These are phyloP conservation scores for Arabis hirsuta DNA, from an alignment of 345 rosid species.

Conservation along the genomic window DNA sequence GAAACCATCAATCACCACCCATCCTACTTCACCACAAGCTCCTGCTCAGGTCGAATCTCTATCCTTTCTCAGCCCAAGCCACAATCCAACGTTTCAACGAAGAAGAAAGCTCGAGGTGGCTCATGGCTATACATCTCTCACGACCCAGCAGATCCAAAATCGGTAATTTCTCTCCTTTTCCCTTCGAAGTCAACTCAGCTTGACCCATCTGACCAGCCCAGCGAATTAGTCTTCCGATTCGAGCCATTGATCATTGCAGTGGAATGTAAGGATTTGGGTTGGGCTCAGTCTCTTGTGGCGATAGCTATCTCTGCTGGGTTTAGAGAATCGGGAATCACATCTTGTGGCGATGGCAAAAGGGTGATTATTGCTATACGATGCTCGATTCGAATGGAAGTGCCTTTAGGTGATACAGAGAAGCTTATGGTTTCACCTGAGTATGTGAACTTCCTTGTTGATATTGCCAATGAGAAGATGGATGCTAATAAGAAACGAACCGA, in stretches of 20 bases:
- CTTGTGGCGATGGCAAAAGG: constrained; percentile 68
- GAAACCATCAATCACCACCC: constrained; percentile 69
- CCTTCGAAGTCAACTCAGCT: constrained; percentile 25
- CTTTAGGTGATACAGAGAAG: constrained; percentile 60
- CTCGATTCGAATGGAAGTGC: constrained; percentile 88
- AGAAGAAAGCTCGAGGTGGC: constrained; percentile 86
- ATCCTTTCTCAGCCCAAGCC: constrained; percentile 72
- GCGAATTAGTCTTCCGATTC: constrained; percentile 74
- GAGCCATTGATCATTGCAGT: constrained; percentile 90
- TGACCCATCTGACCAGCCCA: neutral
- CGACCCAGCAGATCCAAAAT: constrained; percentile 59
- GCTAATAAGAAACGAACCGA: constrained; percentile 74
- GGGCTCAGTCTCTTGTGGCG: constrained; percentile 74
- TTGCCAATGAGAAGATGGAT: constrained; percentile 89
- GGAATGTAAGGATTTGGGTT: constrained; percentile 66
- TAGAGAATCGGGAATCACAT: constrained; percentile 86
- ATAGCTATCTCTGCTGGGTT: constrained; percentile 71
- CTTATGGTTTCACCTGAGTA: constrained; percentile 67
- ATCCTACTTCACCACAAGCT: constrained; percentile 86
- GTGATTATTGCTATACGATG: constrained; percentile 85
- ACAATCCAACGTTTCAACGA: constrained; percentile 20
- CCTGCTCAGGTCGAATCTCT: constrained; percentile 95
- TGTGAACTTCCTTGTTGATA: constrained; percentile 66
- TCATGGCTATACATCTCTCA: constrained; percentile 83
- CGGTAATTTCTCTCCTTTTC: constrained; percentile 61